These are phyloP conservation scores for Arbutus unedo DNA, from an alignment of 148 eudicot genomes.

Conservation along the genomic window DNA sequence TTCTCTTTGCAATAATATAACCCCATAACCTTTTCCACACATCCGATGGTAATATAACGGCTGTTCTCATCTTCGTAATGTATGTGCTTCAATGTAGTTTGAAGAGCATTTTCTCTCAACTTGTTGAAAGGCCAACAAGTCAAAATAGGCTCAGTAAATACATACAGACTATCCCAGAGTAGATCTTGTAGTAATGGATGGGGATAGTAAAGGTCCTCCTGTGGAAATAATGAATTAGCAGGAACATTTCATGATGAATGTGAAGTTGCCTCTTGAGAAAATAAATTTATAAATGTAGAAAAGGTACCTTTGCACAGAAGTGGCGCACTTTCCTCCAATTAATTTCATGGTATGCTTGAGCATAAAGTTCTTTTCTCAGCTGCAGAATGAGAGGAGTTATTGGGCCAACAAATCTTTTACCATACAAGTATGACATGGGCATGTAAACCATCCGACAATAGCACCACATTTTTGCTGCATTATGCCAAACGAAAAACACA, in stretches of 20 bases:
- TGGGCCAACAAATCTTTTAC: conserved; percentile 40
- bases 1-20: too few species aligned
- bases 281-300: too few species aligned
- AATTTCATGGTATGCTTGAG: conserved; percentile 31
- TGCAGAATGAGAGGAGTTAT: conserved; percentile 30
- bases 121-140: conserved; percentile 24
- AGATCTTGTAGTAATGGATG: conserved; percentile 20
- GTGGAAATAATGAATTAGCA: not conserved
- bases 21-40: conserved; percentile 19
- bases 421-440: conserved; percentile 48
- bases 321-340: conserved; percentile 33
- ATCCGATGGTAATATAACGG: conserved; percentile 22
- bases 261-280: too few species aligned
- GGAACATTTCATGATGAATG: too few species aligned
- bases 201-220: conserved; percentile 17
- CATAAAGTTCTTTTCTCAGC: conserved; percentile 36
- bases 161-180: conserved; percentile 20
- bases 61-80: conserved; percentile 28
- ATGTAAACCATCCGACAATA: conserved; percentile 28
- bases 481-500: too few species aligned
- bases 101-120: conserved; percentile 21
- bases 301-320: conserved; percentile 31
- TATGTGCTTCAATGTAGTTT: conserved; percentile 8
- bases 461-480: conserved; percentile 39
- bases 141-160: conserved; percentile 16